Evolutionary conservation across 305 asterid species (phyloP).

Genomic region (Salvia sclarea): DNA sequence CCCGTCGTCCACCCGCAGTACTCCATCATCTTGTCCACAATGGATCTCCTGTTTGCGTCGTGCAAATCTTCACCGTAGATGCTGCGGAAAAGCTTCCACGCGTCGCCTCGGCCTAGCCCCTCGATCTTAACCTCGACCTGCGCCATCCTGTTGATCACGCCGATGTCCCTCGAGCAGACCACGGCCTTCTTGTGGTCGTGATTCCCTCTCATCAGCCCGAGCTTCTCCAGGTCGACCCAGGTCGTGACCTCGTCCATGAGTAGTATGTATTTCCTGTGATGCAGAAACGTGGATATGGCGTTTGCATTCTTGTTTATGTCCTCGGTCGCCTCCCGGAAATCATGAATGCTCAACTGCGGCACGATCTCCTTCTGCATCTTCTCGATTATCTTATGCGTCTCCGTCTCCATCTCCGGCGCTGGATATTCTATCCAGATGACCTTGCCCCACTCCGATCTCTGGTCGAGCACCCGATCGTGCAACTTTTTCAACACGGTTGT

Average conservation of each 20-base stretch:
- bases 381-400: neutral
- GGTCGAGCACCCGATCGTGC: neutral
- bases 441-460: neutral
- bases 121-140: neutral
- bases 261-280: neutral
- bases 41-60: no score
- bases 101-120: neutral
- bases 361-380: slow-evolving; percentile 22
- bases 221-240: neutral
- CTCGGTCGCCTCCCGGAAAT: no score
- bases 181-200: neutral
- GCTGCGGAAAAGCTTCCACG: neutral
- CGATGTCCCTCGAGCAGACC: neutral
- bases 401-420: neutral
- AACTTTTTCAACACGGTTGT: slow-evolving; percentile 15
- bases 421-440: neutral
- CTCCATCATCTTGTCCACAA: neutral
- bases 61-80: neutral
- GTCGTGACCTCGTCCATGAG: slow-evolving; percentile 6
- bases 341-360: neutral
- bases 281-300: no score
- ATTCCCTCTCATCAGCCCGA: neutral
- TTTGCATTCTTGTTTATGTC: no score
- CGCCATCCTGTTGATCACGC: neutral
- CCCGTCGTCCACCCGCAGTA: neutral